Conservation (phyloP, 257 asterid genomes). For the Capsicum pubescens region DNA sequence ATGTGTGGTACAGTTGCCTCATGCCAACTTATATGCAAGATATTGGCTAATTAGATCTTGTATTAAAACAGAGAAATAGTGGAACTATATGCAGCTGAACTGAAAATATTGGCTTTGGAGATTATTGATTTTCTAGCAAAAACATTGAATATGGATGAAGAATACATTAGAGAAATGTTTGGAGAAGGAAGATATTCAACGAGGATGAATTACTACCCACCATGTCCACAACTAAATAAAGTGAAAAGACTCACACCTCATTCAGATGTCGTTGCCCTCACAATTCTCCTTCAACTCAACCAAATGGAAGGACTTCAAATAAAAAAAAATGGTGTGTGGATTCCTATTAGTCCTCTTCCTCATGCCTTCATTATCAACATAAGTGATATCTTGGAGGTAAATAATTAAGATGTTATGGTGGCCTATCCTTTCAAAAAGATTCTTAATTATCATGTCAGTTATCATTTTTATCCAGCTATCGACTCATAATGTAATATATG, state of each 20-base stretch:
- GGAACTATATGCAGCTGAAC: no score
- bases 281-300: slow-evolving; percentile 27
- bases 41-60: no score
- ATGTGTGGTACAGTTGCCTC: background rate
- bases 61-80: no score
- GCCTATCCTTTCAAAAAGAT: background rate
- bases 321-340: slow-evolving; percentile 28
- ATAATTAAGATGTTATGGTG: background rate
- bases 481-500: no score
- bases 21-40: background rate
- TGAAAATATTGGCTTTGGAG: no score
- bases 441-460: no score
- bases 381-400: slow-evolving; percentile 36
- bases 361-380: slow-evolving; percentile 33
- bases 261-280: slow-evolving; percentile 33
- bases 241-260: slow-evolving; percentile 32
- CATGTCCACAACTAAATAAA: slow-evolving; percentile 32
- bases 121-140: no score
- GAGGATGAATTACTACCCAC: slow-evolving; percentile 34
- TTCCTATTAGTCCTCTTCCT: slow-evolving; percentile 31
- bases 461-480: no score
- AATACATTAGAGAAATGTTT: no score
- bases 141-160: no score
- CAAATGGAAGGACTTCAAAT: slow-evolving; percentile 34
- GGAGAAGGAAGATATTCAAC: background rate